These are phyloP conservation scores for Peterozyma xylosa DNA, from an alignment of 805 yeast genomes.

Conservation along the genomic window DNA sequence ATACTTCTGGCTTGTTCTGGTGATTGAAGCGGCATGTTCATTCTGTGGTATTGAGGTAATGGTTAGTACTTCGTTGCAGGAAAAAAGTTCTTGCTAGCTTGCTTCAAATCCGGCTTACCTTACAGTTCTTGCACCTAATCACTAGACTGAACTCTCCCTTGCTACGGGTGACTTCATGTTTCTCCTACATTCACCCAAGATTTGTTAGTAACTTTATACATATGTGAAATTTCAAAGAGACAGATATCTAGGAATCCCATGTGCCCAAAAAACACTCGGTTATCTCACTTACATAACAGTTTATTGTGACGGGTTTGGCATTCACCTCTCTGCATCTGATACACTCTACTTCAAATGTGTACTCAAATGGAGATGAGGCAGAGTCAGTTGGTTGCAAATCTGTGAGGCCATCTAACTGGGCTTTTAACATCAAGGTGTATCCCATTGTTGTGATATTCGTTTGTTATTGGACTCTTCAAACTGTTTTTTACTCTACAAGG, in stretches of 20 bases:
- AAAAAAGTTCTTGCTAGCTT: no score
- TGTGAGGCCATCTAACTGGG: constrained; percentile 27
- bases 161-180: constrained; percentile 58
- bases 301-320: constrained; percentile 61
- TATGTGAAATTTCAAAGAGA: no score
- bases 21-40: constrained; percentile 14
- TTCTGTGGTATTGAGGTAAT: background rate
- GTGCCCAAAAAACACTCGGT: no score
- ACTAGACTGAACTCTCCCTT: constrained; percentile 82
- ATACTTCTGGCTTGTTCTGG: constrained; percentile 16
- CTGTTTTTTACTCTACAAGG: background rate
- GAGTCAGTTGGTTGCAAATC: constrained; percentile 48
- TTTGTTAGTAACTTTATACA: no score
- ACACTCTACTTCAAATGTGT: constrained; percentile 68
- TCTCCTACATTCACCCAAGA: no score
- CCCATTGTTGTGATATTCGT: constrained; percentile 12
- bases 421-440: constrained; percentile 22
- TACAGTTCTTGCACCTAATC: constrained; percentile 67
- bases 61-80: background rate
- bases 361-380: constrained; percentile 57
- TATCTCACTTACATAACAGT: no score
- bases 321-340: constrained; percentile 75
- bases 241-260: no score
- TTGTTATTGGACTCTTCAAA: background rate
- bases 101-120: constrained; percentile 4